Conservation (phyloP, 1,284 basidiomycete genomes). For the Pholiota adiposa region DNA sequence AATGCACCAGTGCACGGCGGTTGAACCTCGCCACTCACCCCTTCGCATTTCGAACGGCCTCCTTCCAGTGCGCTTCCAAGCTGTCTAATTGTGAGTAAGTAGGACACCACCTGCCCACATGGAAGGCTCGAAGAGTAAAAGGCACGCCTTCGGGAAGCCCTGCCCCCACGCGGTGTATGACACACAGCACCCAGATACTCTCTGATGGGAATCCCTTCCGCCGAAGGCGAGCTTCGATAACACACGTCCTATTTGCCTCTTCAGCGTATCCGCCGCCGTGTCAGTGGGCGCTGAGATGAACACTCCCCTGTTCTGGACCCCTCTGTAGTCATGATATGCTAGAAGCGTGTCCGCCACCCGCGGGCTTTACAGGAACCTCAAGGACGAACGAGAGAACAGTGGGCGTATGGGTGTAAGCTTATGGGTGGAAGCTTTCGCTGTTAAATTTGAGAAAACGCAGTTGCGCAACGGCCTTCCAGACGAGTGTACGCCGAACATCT, state of each 20-base stretch:
- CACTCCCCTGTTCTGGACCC: background rate
- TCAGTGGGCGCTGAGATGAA: background rate
- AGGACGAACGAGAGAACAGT: background rate
- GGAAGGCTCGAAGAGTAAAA: background rate
- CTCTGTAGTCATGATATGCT: background rate
- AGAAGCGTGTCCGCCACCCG: background rate
- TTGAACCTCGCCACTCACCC: background rate
- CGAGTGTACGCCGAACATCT: background rate
- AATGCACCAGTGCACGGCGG: background rate
- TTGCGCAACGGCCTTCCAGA: background rate
- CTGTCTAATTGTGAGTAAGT: background rate
- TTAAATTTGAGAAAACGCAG: too few relatives aligned
- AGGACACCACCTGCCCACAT: background rate
- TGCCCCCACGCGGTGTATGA: slow-evolving; percentile 1
- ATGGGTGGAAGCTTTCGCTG: too few relatives aligned
- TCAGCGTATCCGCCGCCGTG: background rate
- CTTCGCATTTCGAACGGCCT: background rate
- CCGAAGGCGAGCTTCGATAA: background rate
- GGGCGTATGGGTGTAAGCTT: background rate
- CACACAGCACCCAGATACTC: background rate
- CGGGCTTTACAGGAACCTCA: background rate
- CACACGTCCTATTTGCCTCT: background rate
- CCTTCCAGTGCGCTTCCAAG: background rate
- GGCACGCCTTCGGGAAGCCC: slow-evolving; percentile 3
- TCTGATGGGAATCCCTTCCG: background rate